A percentile compares a stretch with the other conserved stretches of the same genome.
Conservation (phyloP, 768 basidiomycete genomes). For the Myochromella boudieri region DNA sequence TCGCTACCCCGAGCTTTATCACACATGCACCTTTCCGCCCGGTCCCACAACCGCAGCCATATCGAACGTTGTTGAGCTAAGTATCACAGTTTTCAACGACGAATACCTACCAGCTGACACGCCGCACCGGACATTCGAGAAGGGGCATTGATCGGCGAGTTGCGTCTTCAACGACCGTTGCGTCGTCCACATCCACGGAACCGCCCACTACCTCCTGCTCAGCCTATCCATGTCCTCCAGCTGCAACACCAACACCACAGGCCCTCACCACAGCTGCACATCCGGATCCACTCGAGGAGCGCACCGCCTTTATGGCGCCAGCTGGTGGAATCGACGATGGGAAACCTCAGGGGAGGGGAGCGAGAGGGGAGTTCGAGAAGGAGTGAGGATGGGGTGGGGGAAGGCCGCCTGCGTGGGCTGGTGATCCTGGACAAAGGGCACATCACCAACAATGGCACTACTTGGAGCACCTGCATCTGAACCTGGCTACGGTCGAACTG, state of each 20-base stretch:
- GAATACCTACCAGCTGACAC: constrained; percentile 75
- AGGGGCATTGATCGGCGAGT: constrained; percentile 63
- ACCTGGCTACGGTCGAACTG: background rate
- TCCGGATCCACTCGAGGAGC: background rate
- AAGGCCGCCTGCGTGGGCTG: constrained; percentile 18
- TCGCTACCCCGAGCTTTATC: too few relatives aligned
- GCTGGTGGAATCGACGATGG: constrained; percentile 10
- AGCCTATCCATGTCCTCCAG: constrained; percentile 5
- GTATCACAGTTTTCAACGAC: constrained; percentile 33
- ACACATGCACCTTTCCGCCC: too few relatives aligned
- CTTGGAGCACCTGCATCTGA: constrained; percentile 5
- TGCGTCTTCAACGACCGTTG: constrained; percentile 65
- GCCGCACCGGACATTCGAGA: constrained; percentile 42
- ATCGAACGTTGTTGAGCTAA: too few relatives aligned
- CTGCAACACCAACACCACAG: background rate
- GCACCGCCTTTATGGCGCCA: constrained; percentile 10
- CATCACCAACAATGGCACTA: constrained; percentile 5
- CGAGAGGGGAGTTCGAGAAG: too few relatives aligned
- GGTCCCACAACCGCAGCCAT: too few relatives aligned
- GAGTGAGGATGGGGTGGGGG: too few relatives aligned
- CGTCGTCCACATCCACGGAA: constrained; percentile 34
- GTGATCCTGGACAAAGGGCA: constrained; percentile 23
- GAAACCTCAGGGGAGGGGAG: too few relatives aligned
- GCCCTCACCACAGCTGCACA: background rate
- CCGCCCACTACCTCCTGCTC: constrained; percentile 14